Evolutionary conservation across 2,329 filamentous ascomycete species (phyloP).

Genomic region (Penicillium sp.): DNA sequence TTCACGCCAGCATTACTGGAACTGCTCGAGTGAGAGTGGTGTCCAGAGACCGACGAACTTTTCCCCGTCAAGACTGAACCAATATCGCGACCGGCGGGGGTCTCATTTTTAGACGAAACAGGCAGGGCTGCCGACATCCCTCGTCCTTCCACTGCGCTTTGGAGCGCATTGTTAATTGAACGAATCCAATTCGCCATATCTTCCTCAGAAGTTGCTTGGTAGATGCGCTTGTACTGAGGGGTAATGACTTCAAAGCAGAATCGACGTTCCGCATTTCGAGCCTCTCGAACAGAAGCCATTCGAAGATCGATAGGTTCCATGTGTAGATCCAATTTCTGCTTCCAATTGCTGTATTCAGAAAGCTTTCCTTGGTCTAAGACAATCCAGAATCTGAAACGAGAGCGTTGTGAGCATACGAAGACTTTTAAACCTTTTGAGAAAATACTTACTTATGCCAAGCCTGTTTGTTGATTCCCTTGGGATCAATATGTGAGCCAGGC

Average conservation of each 20-base stretch:
- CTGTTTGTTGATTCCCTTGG: constrained; percentile 90
- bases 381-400: constrained; percentile 76
- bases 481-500: constrained; percentile 90
- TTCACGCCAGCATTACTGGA: constrained; percentile 60
- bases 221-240: constrained; percentile 89
- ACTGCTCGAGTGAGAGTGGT: constrained; percentile 44
- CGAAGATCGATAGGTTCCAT: constrained; percentile 97
- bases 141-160: constrained; percentile 86
- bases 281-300: constrained; percentile 94
- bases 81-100: constrained; percentile 72
- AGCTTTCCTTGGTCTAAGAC: constrained; percentile 94
- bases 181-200: constrained; percentile 97
- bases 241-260: constrained; percentile 99
- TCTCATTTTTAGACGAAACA: constrained; percentile 43
- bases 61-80: constrained; percentile 91
- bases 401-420: neutral
- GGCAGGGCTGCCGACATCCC: constrained; percentile 48
- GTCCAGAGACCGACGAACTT: constrained; percentile 58
- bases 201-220: constrained; percentile 95
- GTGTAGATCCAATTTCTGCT: constrained; percentile 90
- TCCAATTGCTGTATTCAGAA: constrained; percentile 99
- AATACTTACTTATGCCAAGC: constrained; percentile 90
- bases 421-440: neutral
- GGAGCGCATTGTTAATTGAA: constrained; percentile 93
- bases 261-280: constrained; percentile 83